Evolutionary conservation across 257 asterid genomes (phyloP), one percentile per base, ranked within the genome.

Genomic region (Solanum boliviense): DNA sequence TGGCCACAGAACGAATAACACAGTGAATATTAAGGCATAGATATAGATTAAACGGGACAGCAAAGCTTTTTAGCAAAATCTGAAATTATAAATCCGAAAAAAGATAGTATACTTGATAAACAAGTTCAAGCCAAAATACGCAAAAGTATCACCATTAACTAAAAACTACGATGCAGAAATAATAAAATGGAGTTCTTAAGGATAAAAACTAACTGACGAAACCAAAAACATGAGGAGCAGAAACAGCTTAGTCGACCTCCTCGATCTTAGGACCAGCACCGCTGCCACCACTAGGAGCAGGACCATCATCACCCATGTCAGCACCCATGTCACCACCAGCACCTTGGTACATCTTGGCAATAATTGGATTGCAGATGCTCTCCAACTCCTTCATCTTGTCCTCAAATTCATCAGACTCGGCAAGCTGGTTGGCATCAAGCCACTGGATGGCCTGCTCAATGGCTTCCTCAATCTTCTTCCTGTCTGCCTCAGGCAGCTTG

Each of bases 201-300:
- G 11, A 29, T 15, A 16, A 81, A 78, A 38, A 16, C 23, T 46
- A 81, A 44, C 18, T 27, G 70, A 79, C 31, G 3, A 39, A 44
- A 81, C 29, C 29, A 86, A 72, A 41, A 32, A 11, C 88, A 72
- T n/a, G 48, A 18, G 83, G 23, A 32, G 32, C 27, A 5, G 74
- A 6, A 27, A 31, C 39, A 83, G 38, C 85, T 41, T 91, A 93
- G 89, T 93, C 95, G 23, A 93, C 95, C 90, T 92, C 94, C 89
- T 93, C 94, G 0, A 90, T 93, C 94, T 93, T 93, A n/a, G 94
- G 94, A 18, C 94, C 93, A 82, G 95, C 91, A 10, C 94, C 93
- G 9, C 89, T 85, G 72, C 91, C 84, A 9, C 84, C 87, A 4
- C 92, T 74, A 0, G 93, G 94, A 27, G 94, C 92, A 44, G 93